Conservation (phyloP, 2,329 filamentous ascomycete genomes). For the Diplodia corticola region DNA sequence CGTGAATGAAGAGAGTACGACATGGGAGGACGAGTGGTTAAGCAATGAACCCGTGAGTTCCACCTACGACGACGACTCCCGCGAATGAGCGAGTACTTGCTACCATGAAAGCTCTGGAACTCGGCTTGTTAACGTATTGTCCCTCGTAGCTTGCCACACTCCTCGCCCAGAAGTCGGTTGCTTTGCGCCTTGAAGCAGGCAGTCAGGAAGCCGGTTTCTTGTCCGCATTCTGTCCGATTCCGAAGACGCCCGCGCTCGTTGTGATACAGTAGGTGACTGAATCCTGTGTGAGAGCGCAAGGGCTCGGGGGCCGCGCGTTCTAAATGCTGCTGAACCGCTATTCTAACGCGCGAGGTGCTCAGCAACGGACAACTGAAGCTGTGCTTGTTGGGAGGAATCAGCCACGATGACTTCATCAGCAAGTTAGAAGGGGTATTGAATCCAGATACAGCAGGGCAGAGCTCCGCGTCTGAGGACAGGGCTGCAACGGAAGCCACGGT, state of each 20-base stretch:
- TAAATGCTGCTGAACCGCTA: background rate
- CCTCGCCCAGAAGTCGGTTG: slow-evolving; percentile 64
- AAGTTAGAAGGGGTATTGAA: slow-evolving; percentile 45
- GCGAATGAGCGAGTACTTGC: too few relatives aligned
- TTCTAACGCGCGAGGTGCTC: slow-evolving; percentile 26
- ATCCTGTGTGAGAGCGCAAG: background rate
- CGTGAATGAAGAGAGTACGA: slow-evolving; percentile 64
- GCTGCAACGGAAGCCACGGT: background rate
- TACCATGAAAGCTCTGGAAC: background rate
- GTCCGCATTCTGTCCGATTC: slow-evolving; percentile 78
- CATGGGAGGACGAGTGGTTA: slow-evolving; percentile 73
- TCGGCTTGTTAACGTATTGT: background rate
- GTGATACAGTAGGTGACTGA: slow-evolving; percentile 63
- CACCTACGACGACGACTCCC: background rate
- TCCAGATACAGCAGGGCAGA: slow-evolving; percentile 21
- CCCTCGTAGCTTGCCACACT: slow-evolving; percentile 44
- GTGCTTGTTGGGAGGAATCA: slow-evolving; percentile 66
- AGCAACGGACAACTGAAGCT: slow-evolving; percentile 76
- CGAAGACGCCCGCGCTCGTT: slow-evolving; percentile 73
- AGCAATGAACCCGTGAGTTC: slow-evolving; percentile 39
- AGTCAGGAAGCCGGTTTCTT: slow-evolving; percentile 82
- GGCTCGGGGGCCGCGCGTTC: background rate
- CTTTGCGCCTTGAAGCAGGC: slow-evolving; percentile 68
- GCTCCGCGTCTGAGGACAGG: background rate
- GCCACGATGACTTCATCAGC: slow-evolving; percentile 65